Base-by-base conservation (phyloP, 345 rosid genomes). In the Viola odorata region DNA sequence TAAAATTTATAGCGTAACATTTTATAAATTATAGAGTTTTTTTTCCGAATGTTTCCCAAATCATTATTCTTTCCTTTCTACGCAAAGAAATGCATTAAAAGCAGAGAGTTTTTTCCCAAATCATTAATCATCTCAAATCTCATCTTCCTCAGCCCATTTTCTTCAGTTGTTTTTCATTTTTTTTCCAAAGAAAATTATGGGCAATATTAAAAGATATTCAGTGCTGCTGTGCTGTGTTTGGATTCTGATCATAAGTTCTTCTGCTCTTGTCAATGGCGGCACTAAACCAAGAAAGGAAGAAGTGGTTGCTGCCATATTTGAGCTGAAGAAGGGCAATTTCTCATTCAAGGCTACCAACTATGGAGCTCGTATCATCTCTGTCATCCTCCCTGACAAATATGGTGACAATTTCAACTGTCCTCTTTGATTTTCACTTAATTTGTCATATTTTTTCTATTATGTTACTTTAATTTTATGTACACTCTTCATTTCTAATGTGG, bases 351-450 rank as follows among this genome's bases (percentile, higher is more conserved):
- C 88, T 41, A 86, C 96, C 72, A 90, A 90, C 55, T 87, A 85
- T 84, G 96, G 97, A 56, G 99, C 96, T 55, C 73, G 84, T 45
- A 58, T 86, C 48, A 67, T 90, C 50, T 88, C 96, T 44, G 69
- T 90, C 32, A 39, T 73, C 56, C 72, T 87, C 59, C 95, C 96
- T 5, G 95, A 90, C 72, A 86, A 77, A 81, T n/a, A 84, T 67
- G 99, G 99, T 94, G 36, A 7, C 77, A 72, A 12, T 53, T 57
- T 9, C 13, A 13, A 49, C 52, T 37, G n/a, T 1, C 39, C 39
- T 58, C 17, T 40, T 13, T 2, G 14, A 16, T 17, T 57, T 4
- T 14, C 7, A 57, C 13, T 53, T 15, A 6, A 6, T 56, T 9
- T 8, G 4, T 16, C 5, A 37, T 11, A 0, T 12, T 16, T 6